These are phyloP conservation scores for Gaertneriomyces semiglobifer DNA, from an alignment of 192 early-diverging fungal genomes.

Conservation along the genomic window DNA sequence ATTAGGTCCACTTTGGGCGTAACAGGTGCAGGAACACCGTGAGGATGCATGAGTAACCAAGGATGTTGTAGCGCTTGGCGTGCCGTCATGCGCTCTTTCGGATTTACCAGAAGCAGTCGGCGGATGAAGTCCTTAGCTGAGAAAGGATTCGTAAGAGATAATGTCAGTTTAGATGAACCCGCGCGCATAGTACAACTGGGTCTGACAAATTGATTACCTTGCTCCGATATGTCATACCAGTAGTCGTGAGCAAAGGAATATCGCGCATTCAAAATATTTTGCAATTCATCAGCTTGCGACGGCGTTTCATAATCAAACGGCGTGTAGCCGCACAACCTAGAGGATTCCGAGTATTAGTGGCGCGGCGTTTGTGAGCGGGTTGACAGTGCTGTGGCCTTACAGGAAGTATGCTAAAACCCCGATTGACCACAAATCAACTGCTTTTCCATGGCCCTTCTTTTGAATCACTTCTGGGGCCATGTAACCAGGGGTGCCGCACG, in stretches of 20 bases:
- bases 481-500: conserved; percentile 71
- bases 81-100: conserved; percentile 69
- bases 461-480: conserved; percentile 76
- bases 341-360: background rate
- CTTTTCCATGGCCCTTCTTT: conserved; percentile 77
- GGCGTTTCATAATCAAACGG: conserved; percentile 48
- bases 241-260: conserved; percentile 54
- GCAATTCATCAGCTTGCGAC: conserved; percentile 42
- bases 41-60: conserved; percentile 61
- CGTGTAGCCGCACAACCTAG: conserved; percentile 57
- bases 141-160: conserved; percentile 1
- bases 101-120: conserved; percentile 63
- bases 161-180: background rate
- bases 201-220: conserved; percentile 13
- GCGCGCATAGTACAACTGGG: background rate
- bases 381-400: conserved; percentile 40
- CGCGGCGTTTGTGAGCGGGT: background rate
- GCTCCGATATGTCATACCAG: conserved; percentile 71
- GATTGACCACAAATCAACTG: conserved; percentile 93
- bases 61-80: conserved; percentile 77
- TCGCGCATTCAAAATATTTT: conserved; percentile 41
- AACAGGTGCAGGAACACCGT: conserved; percentile 8
- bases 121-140: conserved; percentile 79
- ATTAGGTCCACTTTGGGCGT: conserved; percentile 77
- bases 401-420: conserved; percentile 89